Conservation (phyloP, 176 grass and related monocot genomes). For the Zea mays region DNA sequence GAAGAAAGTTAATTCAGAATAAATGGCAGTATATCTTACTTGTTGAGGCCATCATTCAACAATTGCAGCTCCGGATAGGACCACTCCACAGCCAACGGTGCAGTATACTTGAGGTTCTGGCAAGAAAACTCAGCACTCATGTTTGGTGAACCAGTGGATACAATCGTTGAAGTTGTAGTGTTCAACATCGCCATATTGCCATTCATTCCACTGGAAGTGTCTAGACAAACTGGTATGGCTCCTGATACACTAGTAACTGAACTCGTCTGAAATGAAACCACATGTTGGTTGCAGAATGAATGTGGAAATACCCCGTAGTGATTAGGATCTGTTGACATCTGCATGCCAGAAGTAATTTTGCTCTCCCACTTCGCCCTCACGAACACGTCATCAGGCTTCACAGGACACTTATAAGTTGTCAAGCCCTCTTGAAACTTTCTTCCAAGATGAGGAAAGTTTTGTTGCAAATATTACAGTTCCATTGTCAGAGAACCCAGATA, state of each 20-base stretch:
- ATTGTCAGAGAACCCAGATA: conserved; percentile 11
- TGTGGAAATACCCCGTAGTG: conserved; percentile 66
- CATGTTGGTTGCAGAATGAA: conserved; percentile 69
- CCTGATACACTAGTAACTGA: conserved; percentile 47
- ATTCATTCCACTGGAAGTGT: conserved; percentile 54
- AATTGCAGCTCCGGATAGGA: conserved; percentile 61
- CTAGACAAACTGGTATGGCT: conserved; percentile 49
- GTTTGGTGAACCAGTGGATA: conserved; percentile 55
- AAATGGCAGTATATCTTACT: conserved; percentile 47
- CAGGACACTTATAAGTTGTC: conserved; percentile 20
- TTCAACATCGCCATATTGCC: conserved; percentile 51
- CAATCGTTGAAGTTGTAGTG: conserved; percentile 58
- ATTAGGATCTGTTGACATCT: conserved; percentile 82
- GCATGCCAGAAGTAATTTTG: conserved; percentile 40
- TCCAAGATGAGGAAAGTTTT: conserved; percentile 39
- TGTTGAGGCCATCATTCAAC: conserved; percentile 71
- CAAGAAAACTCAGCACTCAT: conserved; percentile 54
- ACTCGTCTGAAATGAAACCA: conserved; percentile 87
- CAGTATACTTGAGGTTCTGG: conserved; percentile 57
- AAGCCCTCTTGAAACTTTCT: conserved; percentile 35
- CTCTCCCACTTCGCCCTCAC: conserved; percentile 34
- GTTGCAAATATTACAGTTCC: conserved; percentile 36
- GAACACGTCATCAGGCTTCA: conserved; percentile 30
- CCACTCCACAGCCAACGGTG: conserved; percentile 74
- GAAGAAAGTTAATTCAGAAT: background rate